Evolutionary conservation across 139 green algal species (phyloP).

Genomic region (Chlamydomonas incerta): DNA sequence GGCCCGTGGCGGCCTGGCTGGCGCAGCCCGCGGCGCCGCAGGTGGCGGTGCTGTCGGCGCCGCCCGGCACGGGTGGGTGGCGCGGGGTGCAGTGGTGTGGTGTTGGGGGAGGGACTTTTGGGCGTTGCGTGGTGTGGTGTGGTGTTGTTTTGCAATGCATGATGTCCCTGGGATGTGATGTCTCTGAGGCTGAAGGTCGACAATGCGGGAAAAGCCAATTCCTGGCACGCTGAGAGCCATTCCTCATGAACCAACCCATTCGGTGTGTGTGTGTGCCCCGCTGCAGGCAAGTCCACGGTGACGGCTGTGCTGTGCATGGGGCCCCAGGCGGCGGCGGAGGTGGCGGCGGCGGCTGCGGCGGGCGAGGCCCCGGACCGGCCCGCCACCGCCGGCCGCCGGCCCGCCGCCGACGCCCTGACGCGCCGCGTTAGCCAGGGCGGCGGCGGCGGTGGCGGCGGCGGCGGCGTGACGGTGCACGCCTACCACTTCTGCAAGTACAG

Average conservation of each 20-base stretch:
- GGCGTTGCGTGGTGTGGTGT: background rate
- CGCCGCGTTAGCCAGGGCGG: background rate
- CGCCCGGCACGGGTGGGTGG: conserved; percentile 7
- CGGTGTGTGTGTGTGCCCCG: too few relatives aligned
- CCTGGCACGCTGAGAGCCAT: too few relatives aligned
- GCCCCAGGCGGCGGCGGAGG: conserved; percentile 27
- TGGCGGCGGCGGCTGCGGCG: conserved; percentile 16
- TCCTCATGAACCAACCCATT: too few relatives aligned
- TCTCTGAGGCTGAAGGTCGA: too few relatives aligned
- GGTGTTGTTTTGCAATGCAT: too few relatives aligned
- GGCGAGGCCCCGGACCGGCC: conserved; percentile 2
- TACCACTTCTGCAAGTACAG: conserved; percentile 53
- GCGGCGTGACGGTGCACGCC: conserved; percentile 13
- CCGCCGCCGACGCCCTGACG: background rate
- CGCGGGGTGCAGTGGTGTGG: background rate
- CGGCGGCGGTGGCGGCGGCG: background rate
- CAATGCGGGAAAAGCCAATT: too few relatives aligned
- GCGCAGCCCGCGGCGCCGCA: background rate
- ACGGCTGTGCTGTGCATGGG: conserved; percentile 30
- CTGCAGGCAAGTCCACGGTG: conserved; percentile 44
- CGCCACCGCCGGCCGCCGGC: background rate
- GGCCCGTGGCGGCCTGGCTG: conserved; percentile 25
- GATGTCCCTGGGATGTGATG: too few relatives aligned
- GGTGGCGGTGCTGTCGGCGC: conserved; percentile 18
- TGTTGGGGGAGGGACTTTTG: too few relatives aligned